These are phyloP conservation scores for Penicillium sp. DNA, from an alignment of 2,329 filamentous ascomycete species.

Conservation along the genomic window DNA sequence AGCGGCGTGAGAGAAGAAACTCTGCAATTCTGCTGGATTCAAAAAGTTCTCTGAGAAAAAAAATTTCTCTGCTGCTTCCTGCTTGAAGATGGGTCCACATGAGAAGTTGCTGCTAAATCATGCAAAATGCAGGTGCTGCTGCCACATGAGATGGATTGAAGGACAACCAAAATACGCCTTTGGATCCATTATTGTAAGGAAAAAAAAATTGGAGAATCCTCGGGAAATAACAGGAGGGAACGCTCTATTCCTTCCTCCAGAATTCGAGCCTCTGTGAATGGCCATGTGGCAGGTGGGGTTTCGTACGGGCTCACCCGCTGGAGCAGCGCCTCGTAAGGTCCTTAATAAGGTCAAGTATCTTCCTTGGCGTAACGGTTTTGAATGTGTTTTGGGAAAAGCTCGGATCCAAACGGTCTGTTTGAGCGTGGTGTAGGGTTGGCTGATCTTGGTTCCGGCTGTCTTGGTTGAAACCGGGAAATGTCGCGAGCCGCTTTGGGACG, in stretches of 20 bases:
- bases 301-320: constrained; percentile 39
- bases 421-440: constrained; percentile 16
- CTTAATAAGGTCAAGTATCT: constrained; percentile 14
- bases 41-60: constrained; percentile 10
- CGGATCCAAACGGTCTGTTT: constrained; percentile 17
- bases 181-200: background rate
- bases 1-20: constrained; percentile 15
- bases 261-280: constrained; percentile 21
- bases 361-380: constrained; percentile 42
- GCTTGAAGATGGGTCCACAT: constrained; percentile 9
- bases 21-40: constrained; percentile 12
- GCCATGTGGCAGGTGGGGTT: constrained; percentile 39
- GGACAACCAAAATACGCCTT: constrained; percentile 4
- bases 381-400: constrained; percentile 20
- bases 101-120: constrained; percentile 7
- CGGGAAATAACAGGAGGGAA: constrained; percentile 12
- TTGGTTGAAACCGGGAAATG: constrained; percentile 10
- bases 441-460: background rate
- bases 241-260: constrained; percentile 12
- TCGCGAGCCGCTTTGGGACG: constrained; percentile 18
- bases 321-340: constrained; percentile 27
- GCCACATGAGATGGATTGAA: background rate
- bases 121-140: constrained; percentile 14
- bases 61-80: constrained; percentile 7
- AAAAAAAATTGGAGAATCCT: constrained; percentile 10